phyloP scores from a whole-genome alignment of 257 asterid genomes.

The Nicotiana noctiflora region DNA sequence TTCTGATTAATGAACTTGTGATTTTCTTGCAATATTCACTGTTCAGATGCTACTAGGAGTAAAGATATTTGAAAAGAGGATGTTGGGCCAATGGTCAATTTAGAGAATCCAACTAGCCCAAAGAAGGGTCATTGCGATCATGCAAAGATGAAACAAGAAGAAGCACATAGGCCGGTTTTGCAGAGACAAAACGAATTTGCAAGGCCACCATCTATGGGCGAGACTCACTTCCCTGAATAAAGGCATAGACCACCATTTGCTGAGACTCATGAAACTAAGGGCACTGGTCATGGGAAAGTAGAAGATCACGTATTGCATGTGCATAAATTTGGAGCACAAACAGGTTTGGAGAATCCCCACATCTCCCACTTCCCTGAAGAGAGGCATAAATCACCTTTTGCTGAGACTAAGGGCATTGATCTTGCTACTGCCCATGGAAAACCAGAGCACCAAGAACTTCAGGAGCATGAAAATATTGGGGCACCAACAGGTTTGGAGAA shows the following conservation, averaged over 20 bases:
- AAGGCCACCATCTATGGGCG: constrained; percentile 7
- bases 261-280: neutral
- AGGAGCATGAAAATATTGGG: constrained; percentile 14
- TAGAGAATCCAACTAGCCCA: constrained; percentile 22
- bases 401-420: neutral
- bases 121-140: constrained; percentile 22
- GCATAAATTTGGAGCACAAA: constrained; percentile 12
- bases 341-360: constrained; percentile 37
- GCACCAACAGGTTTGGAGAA: constrained; percentile 12
- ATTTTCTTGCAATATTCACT: constrained; percentile 12
- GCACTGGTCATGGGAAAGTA: neutral
- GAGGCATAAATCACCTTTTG: neutral
- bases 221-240: constrained; percentile 11
- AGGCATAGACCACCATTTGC: neutral
- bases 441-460: constrained; percentile 3
- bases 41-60: constrained; percentile 25
- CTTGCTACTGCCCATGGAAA: neutral
- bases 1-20: neutral
- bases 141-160: constrained; percentile 5
- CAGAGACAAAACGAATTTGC: constrained; percentile 4
- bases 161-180: neutral
- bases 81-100: constrained; percentile 13
- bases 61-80: constrained; percentile 26
- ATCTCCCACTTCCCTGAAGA: constrained; percentile 16
- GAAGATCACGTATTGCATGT: constrained; percentile 4